Conservation (phyloP, 2,329 filamentous ascomycete species). For the Colletotrichum cuscutae region DNA sequence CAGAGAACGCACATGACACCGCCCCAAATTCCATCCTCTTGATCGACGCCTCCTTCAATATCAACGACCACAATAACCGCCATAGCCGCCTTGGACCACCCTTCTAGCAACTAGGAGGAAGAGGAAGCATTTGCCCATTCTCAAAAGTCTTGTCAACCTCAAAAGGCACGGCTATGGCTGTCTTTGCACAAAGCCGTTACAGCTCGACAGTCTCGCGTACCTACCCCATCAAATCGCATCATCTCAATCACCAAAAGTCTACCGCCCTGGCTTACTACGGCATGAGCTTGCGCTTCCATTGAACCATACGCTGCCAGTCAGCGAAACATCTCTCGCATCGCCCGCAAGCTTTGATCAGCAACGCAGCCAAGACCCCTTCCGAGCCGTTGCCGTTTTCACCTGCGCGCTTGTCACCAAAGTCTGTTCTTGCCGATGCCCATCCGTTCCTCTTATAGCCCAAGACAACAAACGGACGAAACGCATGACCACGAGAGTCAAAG, state of each 20-base stretch:
- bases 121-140: not conserved
- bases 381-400: not conserved
- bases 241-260: not conserved
- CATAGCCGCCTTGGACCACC: not conserved
- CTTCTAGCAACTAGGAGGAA: not conserved
- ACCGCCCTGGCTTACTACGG: no score
- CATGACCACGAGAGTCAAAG: not conserved
- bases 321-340: not conserved
- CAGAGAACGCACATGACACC: conserved; percentile 14
- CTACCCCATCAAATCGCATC: not conserved
- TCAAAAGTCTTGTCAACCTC: not conserved
- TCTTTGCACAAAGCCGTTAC: not conserved
- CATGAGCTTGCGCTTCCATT: not conserved
- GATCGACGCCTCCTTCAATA: conserved; percentile 1
- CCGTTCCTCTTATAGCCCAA: not conserved
- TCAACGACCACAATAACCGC: not conserved
- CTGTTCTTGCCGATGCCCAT: conserved; percentile 18
- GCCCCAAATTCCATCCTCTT: conserved; percentile 4
- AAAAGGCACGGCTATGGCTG: not conserved
- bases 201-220: not conserved
- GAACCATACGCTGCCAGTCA: not conserved
- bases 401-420: conserved; percentile 14
- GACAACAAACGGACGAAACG: not conserved
- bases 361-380: not conserved
- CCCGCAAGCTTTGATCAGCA: not conserved